These are phyloP conservation scores for Russula emetica DNA, from an alignment of 768 basidiomycete genomes.

Conservation along the genomic window DNA sequence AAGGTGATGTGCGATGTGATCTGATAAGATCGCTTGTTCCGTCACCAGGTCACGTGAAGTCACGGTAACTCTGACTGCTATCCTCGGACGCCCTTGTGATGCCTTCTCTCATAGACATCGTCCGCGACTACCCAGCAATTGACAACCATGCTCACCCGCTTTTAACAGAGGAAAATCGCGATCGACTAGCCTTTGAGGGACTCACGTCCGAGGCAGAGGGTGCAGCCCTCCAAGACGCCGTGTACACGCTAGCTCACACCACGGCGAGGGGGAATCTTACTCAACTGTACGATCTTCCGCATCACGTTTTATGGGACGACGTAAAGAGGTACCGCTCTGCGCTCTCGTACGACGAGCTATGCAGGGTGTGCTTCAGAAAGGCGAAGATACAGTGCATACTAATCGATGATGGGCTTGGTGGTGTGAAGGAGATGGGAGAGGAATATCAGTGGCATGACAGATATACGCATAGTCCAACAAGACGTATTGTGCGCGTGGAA, in stretches of 20 bases:
- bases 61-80: too few relatives aligned
- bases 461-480: conserved; percentile 49
- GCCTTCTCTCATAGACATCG: conserved; percentile 17
- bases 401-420: conserved; percentile 68
- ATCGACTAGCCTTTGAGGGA: conserved; percentile 54
- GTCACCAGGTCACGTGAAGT: too few relatives aligned
- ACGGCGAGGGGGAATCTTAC: conserved; percentile 55
- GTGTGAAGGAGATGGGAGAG: conserved; percentile 40
- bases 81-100: not conserved
- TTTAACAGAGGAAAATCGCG: conserved; percentile 44
- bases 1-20: not conserved
- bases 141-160: conserved; percentile 82
- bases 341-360: conserved; percentile 54
- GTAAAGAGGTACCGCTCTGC: conserved; percentile 46
- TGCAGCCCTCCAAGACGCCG: conserved; percentile 48
- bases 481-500: conserved; percentile 67
- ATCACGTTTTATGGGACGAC: conserved; percentile 50
- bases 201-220: conserved; percentile 62
- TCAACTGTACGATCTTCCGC: conserved; percentile 44
- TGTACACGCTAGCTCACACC: conserved; percentile 53
- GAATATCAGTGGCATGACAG: conserved; percentile 58
- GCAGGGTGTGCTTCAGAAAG: conserved; percentile 48
- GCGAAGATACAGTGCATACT: conserved; percentile 63
- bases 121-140: conserved; percentile 49
- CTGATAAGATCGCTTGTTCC: conserved; percentile 22